Percentiles rank a stretch among this genome's conserved stretches.
phyloP scores from a whole-genome alignment of 192 early-diverging fungal species.

The Phycomyces blakesleeanus region DNA sequence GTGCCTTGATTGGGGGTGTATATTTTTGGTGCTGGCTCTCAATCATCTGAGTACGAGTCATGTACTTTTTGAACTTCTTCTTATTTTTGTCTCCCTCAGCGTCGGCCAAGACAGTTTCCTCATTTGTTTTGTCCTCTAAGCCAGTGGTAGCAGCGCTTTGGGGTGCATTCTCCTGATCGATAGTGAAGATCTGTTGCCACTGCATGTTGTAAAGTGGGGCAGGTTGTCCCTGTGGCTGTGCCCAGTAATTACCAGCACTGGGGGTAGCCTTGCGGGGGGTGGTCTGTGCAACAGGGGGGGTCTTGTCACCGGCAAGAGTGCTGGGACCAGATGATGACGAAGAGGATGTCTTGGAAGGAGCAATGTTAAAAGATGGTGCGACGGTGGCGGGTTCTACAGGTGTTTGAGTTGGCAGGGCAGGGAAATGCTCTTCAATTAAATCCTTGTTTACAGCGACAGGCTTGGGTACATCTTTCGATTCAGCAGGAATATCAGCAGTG shows the following conservation, averaged over 20 bases:
- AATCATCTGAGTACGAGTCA: constrained; percentile 20
- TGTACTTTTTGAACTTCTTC: constrained; percentile 7
- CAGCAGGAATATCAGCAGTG: no score
- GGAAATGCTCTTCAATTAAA: neutral
- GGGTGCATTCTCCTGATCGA: neutral
- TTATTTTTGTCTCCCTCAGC: neutral
- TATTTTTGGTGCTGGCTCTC: constrained; percentile 19
- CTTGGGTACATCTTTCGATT: neutral
- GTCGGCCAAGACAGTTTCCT: neutral
- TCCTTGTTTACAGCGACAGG: neutral
- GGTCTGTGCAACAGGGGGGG: neutral
- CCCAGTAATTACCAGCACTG: neutral
- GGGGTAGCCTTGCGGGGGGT: neutral
- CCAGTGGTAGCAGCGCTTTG: neutral
- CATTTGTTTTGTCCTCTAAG: neutral
- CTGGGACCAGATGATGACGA: neutral
- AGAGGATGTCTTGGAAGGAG: neutral
- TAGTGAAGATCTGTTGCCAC: neutral
- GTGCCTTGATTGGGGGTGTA: constrained; percentile 18
- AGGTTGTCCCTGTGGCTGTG: neutral
- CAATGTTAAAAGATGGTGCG: neutral
- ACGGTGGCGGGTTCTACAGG: neutral
- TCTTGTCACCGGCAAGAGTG: neutral
- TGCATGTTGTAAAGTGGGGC: neutral
- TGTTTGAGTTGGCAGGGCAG: neutral